These are phyloP conservation scores for Coniferiporia sulphurascens DNA, from an alignment of 1,284 basidiomycete genomes.

Conservation along the genomic window DNA sequence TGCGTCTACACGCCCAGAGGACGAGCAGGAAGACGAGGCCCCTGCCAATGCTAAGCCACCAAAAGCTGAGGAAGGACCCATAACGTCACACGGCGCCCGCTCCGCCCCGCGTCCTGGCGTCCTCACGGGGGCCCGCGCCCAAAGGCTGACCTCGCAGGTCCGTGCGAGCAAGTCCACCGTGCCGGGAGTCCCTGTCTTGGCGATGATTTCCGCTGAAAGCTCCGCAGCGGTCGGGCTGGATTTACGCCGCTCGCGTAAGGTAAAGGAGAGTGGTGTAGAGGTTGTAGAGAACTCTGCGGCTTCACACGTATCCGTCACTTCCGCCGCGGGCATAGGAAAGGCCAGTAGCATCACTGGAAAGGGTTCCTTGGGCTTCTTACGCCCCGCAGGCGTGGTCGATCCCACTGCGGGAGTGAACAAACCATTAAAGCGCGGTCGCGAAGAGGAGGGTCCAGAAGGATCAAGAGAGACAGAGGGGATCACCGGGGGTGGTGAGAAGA, in stretches of 20 bases:
- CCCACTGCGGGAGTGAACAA: conserved; percentile 6
- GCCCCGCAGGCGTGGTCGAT: conserved; percentile 15
- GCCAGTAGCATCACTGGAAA: neutral
- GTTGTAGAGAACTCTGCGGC: neutral
- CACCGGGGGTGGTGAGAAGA: neutral
- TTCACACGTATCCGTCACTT: neutral
- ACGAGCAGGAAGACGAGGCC: neutral
- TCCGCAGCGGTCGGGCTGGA: conserved; percentile 13
- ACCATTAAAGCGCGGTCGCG: conserved; percentile 4
- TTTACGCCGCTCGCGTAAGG: conserved; percentile 7
- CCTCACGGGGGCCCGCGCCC: neutral
- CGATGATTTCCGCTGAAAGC: conserved; percentile 14
- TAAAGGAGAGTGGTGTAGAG: neutral
- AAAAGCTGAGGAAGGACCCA: neutral
- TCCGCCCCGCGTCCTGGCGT: neutral
- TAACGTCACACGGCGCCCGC: neutral
- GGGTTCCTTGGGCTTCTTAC: conserved; percentile 12
- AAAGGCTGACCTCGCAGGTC: neutral
- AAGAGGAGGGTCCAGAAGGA: neutral
- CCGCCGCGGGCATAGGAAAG: neutral
- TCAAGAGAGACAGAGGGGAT: neutral
- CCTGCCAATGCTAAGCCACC: neutral
- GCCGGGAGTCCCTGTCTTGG: conserved; percentile 10
- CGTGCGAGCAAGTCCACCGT: neutral
- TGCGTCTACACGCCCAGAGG: neutral